Conservation (phyloP, 2,329 filamentous ascomycete species). For the Cercospora nicotianae region DNA sequence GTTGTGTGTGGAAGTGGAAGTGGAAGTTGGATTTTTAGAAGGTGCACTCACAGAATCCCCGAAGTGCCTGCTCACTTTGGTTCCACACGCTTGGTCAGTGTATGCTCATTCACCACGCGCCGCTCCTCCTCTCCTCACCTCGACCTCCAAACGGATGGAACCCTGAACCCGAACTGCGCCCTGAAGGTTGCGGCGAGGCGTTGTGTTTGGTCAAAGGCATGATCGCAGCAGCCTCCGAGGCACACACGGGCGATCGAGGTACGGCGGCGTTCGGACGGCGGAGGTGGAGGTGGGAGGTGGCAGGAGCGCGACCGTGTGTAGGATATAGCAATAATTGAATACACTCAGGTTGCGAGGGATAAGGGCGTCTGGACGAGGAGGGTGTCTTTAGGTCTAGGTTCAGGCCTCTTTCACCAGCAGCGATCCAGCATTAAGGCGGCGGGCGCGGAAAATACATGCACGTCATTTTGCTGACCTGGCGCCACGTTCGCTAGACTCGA, state of each 20-base stretch:
- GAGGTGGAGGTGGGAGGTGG: background rate
- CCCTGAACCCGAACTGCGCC: slow-evolving; percentile 35
- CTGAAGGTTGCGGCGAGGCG: slow-evolving; percentile 13
- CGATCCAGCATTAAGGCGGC: background rate
- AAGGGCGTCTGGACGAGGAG: background rate
- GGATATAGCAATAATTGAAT: background rate
- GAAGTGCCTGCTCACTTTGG: slow-evolving; percentile 51
- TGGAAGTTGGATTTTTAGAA: slow-evolving; percentile 1
- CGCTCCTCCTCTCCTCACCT: slow-evolving; percentile 3
- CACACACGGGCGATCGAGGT: background rate
- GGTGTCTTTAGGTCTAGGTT: background rate
- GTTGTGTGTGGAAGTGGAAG: background rate
- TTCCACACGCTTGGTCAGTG: background rate
- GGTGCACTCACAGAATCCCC: slow-evolving; percentile 49
- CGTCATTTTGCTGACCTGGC: background rate
- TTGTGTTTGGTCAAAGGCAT: slow-evolving; percentile 19
- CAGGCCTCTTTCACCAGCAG: background rate
- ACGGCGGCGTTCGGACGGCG: background rate
- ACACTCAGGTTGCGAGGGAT: background rate
- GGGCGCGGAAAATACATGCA: background rate
- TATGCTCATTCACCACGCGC: background rate
- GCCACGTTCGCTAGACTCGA: background rate
- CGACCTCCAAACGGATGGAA: slow-evolving; percentile 57
- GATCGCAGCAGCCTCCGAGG: background rate
- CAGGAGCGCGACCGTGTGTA: background rate